A percentile compares a stretch with the other conserved stretches of the same genome.
These are phyloP conservation scores for Mycena alexandri DNA, from an alignment of 768 basidiomycete species.

Conservation along the genomic window DNA sequence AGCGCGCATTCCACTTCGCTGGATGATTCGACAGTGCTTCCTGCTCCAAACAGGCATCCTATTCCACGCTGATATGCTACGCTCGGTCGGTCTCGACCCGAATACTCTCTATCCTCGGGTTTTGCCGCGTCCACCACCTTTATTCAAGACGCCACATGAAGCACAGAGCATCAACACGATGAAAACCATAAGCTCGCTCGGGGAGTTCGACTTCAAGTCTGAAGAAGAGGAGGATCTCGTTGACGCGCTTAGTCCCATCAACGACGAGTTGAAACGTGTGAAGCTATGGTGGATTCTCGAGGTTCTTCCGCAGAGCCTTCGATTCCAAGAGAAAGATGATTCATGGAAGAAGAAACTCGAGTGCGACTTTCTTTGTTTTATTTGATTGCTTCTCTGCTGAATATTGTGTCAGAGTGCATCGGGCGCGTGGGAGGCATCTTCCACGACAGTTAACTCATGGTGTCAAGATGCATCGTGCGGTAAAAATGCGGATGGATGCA, in stretches of 20 bases:
- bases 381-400: neutral
- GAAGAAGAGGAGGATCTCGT: conserved; percentile 74
- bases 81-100: conserved; percentile 60
- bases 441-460: conserved; percentile 27
- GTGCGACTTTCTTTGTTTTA: conserved; percentile 42
- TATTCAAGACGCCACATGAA: conserved; percentile 42
- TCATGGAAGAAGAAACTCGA: conserved; percentile 52
- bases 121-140: conserved; percentile 54
- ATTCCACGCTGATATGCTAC: conserved; percentile 64
- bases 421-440: conserved; percentile 48
- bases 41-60: conserved; percentile 67
- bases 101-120: conserved; percentile 59
- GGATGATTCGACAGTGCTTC: conserved; percentile 82
- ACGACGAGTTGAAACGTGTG: conserved; percentile 68
- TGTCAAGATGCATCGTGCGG: conserved; percentile 41
- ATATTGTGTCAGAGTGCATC: conserved; percentile 51
- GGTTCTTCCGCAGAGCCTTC: conserved; percentile 55
- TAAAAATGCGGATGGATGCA: conserved; percentile 42
- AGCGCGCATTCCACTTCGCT: conserved; percentile 79
- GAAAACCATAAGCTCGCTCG: conserved; percentile 37
- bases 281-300: conserved; percentile 79
- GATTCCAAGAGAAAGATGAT: conserved; percentile 56
- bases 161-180: conserved; percentile 25
- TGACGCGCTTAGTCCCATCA: conserved; percentile 64
- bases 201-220: conserved; percentile 49